A percentile compares a stretch with the other conserved stretches of the same genome.
Evolutionary conservation across 176 grass and related monocot genomes (phyloP).

Genomic region (Oryza meridionalis): DNA sequence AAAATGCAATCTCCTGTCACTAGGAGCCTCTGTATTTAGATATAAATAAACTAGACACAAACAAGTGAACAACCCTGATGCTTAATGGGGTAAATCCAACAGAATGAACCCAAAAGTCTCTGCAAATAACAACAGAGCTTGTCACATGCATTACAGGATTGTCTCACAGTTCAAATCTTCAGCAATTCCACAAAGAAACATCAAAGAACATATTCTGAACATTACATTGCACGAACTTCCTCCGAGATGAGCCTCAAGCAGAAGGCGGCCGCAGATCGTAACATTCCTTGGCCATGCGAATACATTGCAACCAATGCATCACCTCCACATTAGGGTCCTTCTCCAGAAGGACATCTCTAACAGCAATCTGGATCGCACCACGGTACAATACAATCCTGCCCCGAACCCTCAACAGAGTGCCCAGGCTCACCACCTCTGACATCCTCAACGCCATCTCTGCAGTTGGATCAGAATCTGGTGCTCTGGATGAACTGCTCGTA

Average conservation of each 20-base stretch:
- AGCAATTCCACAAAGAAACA: conserved; percentile 27
- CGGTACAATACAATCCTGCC: conserved; percentile 68
- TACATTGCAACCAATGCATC: conserved; percentile 77
- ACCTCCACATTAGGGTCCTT: conserved; percentile 78
- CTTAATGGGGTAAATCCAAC: neutral
- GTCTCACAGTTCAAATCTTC: neutral
- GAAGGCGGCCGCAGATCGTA: conserved; percentile 46
- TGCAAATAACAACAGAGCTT: neutral
- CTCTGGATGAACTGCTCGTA: neutral
- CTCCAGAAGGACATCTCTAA: conserved; percentile 71
- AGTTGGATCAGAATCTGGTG: conserved; percentile 43
- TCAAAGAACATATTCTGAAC: neutral
- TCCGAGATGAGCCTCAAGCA: conserved; percentile 15
- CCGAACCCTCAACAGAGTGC: conserved; percentile 64
- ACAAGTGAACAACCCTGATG: neutral
- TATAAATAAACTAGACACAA: neutral
- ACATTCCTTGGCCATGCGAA: conserved; percentile 62
- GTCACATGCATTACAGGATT: conserved; percentile 14
- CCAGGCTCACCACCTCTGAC: conserved; percentile 50
- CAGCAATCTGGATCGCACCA: conserved; percentile 63
- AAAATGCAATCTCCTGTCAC: neutral
- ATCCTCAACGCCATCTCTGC: conserved; percentile 51
- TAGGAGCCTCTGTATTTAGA: conserved; percentile 15
- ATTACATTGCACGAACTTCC: conserved; percentile 22
- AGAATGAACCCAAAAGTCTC: neutral